Conservation (phyloP, 805 yeast genomes). For the Myxozyma geophila region DNA sequence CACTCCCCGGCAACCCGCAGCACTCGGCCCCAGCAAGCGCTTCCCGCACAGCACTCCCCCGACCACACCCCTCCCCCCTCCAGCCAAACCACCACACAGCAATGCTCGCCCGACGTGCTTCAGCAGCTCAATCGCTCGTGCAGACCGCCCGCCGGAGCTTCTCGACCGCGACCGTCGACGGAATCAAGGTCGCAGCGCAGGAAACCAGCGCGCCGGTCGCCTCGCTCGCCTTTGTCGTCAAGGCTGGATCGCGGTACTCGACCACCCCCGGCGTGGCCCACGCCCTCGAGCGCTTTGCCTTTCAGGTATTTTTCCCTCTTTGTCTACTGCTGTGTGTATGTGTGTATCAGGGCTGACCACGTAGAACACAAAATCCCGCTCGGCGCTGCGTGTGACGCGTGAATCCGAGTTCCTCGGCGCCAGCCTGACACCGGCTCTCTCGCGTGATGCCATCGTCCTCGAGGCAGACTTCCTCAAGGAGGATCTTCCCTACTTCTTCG, state of each 20-base stretch:
- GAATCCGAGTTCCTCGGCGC: conserved; percentile 96
- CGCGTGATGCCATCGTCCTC: conserved; percentile 84
- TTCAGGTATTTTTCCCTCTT: conserved; percentile 44
- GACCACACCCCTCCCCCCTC: no score
- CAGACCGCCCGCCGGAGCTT: conserved; percentile 37
- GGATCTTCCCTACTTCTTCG: conserved; percentile 89
- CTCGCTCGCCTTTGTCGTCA: conserved; percentile 75
- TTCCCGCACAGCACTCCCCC: no score
- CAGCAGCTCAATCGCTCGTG: conserved; percentile 14
- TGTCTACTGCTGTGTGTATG: neutral
- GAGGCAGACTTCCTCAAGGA: conserved; percentile 82
- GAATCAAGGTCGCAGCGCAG: conserved; percentile 57
- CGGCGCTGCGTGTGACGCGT: conserved; percentile 90
- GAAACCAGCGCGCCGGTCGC: conserved; percentile 67
- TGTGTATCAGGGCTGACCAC: neutral
- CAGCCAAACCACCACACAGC: neutral
- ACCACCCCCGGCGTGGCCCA: conserved; percentile 81
- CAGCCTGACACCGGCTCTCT: conserved; percentile 64
- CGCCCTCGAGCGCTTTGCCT: conserved; percentile 79
- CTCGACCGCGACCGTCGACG: conserved; percentile 46
- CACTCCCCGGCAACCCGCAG: no score
- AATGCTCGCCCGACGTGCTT: conserved; percentile 11
- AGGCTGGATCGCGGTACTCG: conserved; percentile 81
- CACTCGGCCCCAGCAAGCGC: no score
- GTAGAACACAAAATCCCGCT: conserved; percentile 74